These are phyloP conservation scores for Nicotiana noctiflora DNA, from an alignment of 257 asterid species.

Conservation along the genomic window DNA sequence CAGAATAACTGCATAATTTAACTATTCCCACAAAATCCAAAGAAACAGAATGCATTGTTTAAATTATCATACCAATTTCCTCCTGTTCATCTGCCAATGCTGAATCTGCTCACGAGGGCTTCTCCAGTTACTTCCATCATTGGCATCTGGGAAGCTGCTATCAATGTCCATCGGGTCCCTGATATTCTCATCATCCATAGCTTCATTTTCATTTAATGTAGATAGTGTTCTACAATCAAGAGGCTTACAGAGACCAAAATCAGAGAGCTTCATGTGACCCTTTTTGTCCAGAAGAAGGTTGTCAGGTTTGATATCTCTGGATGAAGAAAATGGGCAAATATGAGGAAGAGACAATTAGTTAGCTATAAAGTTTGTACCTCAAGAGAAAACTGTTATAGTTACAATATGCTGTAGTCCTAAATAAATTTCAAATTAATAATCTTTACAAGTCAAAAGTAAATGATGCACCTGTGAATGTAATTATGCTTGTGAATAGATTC, in stretches of 20 bases:
- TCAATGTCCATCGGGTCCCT: conserved; percentile 8
- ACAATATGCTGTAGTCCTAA: not conserved
- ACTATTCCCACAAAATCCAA: not conserved
- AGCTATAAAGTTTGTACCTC: not conserved
- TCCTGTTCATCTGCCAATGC: conserved; percentile 35
- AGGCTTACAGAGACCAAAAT: conserved; percentile 29
- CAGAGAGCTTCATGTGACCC: conserved; percentile 27
- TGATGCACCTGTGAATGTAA: conserved; percentile 23
- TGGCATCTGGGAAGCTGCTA: conserved; percentile 6
- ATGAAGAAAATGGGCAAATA: not conserved
- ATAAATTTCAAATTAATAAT: not conserved
- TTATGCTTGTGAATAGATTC: conserved; percentile 26
- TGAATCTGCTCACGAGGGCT: conserved; percentile 34
- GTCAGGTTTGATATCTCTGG: conserved; percentile 27
- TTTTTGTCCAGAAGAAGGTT: conserved; percentile 24
- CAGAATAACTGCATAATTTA: not conserved
- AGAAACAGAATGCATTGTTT: not conserved
- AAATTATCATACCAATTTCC: conserved; percentile 18
- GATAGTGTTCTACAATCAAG: conserved; percentile 17
- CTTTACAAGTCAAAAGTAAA: not conserved
- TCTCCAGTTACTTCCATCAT: conserved; percentile 8
- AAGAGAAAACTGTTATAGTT: not conserved
- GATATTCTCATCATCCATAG: conserved; percentile 8
- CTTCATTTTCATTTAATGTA: conserved; percentile 4
- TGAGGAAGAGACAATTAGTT: not conserved